Percentiles rank a stretch among this genome's conserved stretches.
phyloP scores from a whole-genome alignment of 495 filamentous ascomycete genomes.

The Eremomyces bilateralis region DNA sequence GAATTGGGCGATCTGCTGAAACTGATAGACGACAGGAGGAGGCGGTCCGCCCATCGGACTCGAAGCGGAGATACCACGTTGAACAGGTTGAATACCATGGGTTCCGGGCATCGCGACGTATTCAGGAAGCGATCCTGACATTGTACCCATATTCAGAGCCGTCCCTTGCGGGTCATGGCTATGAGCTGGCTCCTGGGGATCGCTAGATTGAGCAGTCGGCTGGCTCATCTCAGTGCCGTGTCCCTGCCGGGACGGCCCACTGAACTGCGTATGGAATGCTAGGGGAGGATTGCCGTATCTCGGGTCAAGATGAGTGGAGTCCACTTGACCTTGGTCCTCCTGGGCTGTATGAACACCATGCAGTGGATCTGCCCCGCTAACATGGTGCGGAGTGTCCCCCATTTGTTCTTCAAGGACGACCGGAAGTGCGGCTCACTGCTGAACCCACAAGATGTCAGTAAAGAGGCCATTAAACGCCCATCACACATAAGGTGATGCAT shows the following conservation, averaged over 20 bases:
- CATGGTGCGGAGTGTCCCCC: constrained; percentile 14
- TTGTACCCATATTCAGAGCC: too few relatives aligned
- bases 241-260: constrained; percentile 6
- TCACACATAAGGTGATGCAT: too few relatives aligned
- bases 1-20: constrained; percentile 25
- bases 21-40: constrained; percentile 21
- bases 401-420: constrained; percentile 22
- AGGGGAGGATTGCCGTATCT: constrained; percentile 2
- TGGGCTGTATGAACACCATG: neutral
- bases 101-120: too few relatives aligned
- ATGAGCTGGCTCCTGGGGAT: too few relatives aligned
- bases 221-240: neutral
- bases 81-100: too few relatives aligned
- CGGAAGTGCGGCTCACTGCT: constrained; percentile 23
- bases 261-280: neutral
- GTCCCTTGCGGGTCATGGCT: too few relatives aligned
- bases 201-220: too few relatives aligned
- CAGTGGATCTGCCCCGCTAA: neutral
- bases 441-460: too few relatives aligned
- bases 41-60: constrained; percentile 19
- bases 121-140: too few relatives aligned
- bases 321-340: constrained; percentile 1
- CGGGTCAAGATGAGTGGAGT: constrained; percentile 14
- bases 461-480: too few relatives aligned
- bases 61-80: too few relatives aligned